phyloP scores from a whole-genome alignment of 768 basidiomycete genomes.

The Psilocybe sp. region DNA sequence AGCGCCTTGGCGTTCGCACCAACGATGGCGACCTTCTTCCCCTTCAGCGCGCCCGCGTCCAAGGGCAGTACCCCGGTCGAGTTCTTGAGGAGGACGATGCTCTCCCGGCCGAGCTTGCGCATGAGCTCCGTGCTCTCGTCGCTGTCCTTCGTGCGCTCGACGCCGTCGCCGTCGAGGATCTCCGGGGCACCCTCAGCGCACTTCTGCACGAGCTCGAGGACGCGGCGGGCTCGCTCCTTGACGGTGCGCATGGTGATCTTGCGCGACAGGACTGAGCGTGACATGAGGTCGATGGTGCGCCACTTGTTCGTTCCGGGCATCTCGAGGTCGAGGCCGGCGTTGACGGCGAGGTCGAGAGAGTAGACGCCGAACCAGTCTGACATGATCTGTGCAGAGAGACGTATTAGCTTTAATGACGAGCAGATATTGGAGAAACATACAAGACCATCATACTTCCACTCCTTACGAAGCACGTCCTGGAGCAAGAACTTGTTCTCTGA shows the following conservation, averaged over 20 bases:
- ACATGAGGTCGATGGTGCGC: conserved; percentile 68
- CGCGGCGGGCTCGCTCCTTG: conserved; percentile 62
- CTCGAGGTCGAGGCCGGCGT: conserved; percentile 79
- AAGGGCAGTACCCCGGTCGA: conserved; percentile 53
- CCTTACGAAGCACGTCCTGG: conserved; percentile 56
- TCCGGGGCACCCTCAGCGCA: conserved; percentile 67
- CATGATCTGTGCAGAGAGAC: conserved; percentile 50
- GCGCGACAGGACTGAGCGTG: conserved; percentile 53
- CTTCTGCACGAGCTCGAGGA: conserved; percentile 68
- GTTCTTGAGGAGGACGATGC: conserved; percentile 79
- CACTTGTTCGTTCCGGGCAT: conserved; percentile 80
- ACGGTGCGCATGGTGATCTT: conserved; percentile 66
- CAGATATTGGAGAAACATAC: conserved; percentile 21
- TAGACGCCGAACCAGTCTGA: conserved; percentile 85
- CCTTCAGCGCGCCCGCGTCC: conserved; percentile 31
- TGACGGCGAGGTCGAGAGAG: conserved; percentile 58
- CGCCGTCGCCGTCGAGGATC: conserved; percentile 69
- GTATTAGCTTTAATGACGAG: background rate
- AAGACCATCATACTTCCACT: conserved; percentile 73
- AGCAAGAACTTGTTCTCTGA: conserved; percentile 64
- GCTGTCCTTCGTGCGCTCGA: conserved; percentile 61
- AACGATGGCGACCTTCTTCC: conserved; percentile 70
- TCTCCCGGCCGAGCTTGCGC: conserved; percentile 63
- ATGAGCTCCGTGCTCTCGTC: conserved; percentile 61
- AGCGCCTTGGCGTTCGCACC: conserved; percentile 68